Percentiles rank a stretch among this genome's conserved stretches.
Evolutionary conservation across 192 early-diverging fungal species (phyloP).

Genomic region (Coemansia brasiliensis): DNA sequence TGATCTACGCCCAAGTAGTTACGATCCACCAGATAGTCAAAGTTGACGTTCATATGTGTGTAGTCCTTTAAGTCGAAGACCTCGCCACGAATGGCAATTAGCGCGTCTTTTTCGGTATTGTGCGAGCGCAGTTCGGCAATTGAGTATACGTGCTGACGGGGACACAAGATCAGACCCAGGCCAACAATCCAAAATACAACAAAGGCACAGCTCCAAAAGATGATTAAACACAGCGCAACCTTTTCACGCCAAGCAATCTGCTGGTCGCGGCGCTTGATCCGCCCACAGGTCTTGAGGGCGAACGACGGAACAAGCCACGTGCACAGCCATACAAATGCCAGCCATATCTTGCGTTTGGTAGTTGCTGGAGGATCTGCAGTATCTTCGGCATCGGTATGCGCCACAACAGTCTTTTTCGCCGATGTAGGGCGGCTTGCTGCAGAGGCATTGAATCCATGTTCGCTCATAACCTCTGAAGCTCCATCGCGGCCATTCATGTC

Average conservation of each 20-base stretch:
- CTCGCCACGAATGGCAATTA: constrained; percentile 73
- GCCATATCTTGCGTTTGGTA: constrained; percentile 49
- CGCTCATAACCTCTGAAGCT: constrained; percentile 41
- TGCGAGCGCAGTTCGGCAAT: constrained; percentile 62
- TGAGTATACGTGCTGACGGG: constrained; percentile 71
- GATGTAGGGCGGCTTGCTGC: constrained; percentile 17
- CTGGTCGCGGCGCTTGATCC: constrained; percentile 77
- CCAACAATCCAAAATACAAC: constrained; percentile 85
- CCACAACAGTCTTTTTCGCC: constrained; percentile 23
- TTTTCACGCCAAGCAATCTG: constrained; percentile 98
- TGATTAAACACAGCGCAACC: constrained; percentile 84
- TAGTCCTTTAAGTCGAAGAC: constrained; percentile 78
- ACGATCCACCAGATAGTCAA: constrained; percentile 47
- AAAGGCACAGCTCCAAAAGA: constrained; percentile 72
- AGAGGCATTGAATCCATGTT: constrained; percentile 27
- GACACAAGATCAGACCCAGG: constrained; percentile 75
- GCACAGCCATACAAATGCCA: constrained; percentile 44
- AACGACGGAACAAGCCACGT: constrained; percentile 71
- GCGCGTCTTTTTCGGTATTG: constrained; percentile 59
- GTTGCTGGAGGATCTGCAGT: constrained; percentile 59
- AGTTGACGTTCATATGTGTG: constrained; percentile 54
- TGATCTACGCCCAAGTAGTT: constrained; percentile 69
- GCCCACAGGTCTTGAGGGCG: constrained; percentile 67
- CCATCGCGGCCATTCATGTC: constrained; percentile 46
- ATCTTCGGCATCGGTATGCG: constrained; percentile 53